Percentiles rank a stretch among this genome's conserved stretches.
phyloP scores from a whole-genome alignment of 2,329 filamentous ascomycete genomes.

The Hymenoscyphus salicellus region DNA sequence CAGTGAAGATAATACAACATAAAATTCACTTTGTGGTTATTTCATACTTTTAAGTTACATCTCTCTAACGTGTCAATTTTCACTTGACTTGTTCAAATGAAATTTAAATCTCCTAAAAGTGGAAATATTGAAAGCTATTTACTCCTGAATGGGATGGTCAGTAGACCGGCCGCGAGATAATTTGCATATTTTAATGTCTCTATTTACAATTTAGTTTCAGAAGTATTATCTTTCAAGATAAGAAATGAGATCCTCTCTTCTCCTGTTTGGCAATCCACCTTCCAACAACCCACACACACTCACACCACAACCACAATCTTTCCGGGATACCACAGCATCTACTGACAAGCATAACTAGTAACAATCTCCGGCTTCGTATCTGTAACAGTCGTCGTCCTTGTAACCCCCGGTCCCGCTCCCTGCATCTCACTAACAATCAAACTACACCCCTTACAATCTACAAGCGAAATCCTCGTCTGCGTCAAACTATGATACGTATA shows the following conservation, averaged over 20 bases:
- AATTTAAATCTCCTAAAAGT: too few relatives aligned
- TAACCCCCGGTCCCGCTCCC: conserved; percentile 16
- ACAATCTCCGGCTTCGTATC: conserved; percentile 2
- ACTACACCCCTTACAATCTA: conserved; percentile 18
- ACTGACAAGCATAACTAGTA: conserved; percentile 15
- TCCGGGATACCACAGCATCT: not conserved
- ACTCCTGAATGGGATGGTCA: not conserved
- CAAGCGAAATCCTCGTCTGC: conserved; percentile 9
- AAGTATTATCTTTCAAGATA: not conserved
- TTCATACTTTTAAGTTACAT: too few relatives aligned
- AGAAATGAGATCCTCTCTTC: not conserved
- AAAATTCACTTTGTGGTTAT: too few relatives aligned
- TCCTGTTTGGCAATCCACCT: not conserved
- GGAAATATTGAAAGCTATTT: too few relatives aligned
- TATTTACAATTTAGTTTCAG: not conserved
- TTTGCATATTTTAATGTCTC: not conserved
- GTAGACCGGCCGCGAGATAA: not conserved
- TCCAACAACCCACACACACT: not conserved
- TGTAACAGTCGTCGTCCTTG: conserved; percentile 15
- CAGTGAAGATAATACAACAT: too few relatives aligned
- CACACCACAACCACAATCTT: not conserved
- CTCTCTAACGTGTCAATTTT: too few relatives aligned
- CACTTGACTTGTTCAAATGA: too few relatives aligned
- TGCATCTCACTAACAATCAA: conserved; percentile 13
- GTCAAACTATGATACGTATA: conserved; percentile 17